Percentiles rank a stretch among this genome's conserved stretches.
These are phyloP conservation scores for Hamamelis virginiana DNA, from an alignment of 164 flowering plant genomes.

Conservation along the genomic window DNA sequence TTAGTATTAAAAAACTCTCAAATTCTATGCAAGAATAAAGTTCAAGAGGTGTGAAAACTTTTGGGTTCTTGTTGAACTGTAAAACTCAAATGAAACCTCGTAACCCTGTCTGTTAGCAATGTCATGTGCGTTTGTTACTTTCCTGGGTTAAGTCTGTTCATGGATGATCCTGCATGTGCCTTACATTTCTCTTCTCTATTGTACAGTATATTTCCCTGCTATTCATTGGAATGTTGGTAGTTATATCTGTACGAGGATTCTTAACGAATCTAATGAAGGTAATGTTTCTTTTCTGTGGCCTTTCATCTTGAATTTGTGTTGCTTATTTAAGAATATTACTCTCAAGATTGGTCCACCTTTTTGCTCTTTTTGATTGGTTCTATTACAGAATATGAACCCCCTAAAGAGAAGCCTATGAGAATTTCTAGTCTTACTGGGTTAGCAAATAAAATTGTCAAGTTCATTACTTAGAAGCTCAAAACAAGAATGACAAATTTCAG, in stretches of 20 bases:
- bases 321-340: background rate
- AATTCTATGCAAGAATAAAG: background rate
- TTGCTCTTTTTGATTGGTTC: background rate
- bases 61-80: background rate
- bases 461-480: too few species aligned
- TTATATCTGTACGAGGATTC: constrained; percentile 93
- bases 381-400: background rate
- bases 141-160: background rate
- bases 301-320: background rate
- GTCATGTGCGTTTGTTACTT: background rate
- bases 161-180: background rate
- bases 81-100: background rate
- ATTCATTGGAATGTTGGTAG: constrained; percentile 92
- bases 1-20: too few species aligned
- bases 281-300: constrained; percentile 11
- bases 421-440: background rate
- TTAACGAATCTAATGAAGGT: constrained; percentile 94
- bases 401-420: background rate
- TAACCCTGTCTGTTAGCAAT: background rate
- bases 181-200: constrained; percentile 13
- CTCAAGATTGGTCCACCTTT: background rate
- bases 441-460: too few species aligned
- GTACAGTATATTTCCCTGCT: constrained; percentile 89
- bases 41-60: background rate
- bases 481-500: too few species aligned